Percentiles rank a stretch among this genome's conserved stretches.
phyloP scores from a whole-genome alignment of 768 basidiomycete species.

The Agaricus subrufescens region DNA sequence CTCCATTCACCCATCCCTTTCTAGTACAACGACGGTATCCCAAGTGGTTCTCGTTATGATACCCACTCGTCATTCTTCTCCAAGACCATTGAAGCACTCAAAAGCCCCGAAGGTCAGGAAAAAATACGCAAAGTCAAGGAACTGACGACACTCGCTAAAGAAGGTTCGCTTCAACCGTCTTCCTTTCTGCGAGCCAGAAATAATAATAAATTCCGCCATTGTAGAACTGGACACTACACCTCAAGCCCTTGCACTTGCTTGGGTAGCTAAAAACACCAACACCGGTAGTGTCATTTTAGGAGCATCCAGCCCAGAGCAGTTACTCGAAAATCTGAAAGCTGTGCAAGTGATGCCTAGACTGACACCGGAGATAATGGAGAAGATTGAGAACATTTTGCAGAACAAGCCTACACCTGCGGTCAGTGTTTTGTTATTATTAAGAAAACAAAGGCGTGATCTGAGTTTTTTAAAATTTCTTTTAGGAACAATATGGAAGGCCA shows the following conservation, averaged over 20 bases:
- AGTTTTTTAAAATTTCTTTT: neutral
- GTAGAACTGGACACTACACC: constrained; percentile 54
- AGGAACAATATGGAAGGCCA: neutral
- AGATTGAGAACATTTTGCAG: constrained; percentile 64
- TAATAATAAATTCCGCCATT: neutral
- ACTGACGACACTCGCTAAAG: constrained; percentile 62
- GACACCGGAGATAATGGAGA: constrained; percentile 56
- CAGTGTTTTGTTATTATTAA: constrained; percentile 12
- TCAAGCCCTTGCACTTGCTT: constrained; percentile 71
- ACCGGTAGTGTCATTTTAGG: constrained; percentile 66
- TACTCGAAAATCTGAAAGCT: constrained; percentile 65
- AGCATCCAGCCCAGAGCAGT: constrained; percentile 57
- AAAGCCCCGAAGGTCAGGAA: constrained; percentile 54
- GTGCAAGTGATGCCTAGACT: constrained; percentile 70
- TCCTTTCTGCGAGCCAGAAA: neutral
- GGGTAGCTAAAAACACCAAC: constrained; percentile 64
- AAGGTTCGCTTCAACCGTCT: constrained; percentile 25
- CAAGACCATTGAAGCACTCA: constrained; percentile 46
- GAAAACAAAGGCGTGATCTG: neutral
- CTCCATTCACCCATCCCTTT: neutral
- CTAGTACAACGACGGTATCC: constrained; percentile 73
- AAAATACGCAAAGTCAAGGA: constrained; percentile 69
- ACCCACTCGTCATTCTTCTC: constrained; percentile 52
- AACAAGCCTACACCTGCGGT: constrained; percentile 43
- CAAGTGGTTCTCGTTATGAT: constrained; percentile 65